A percentile compares a stretch with the other conserved stretches of the same genome.
Conservation (phyloP, 345 rosid genomes). For the Kernera saxatilis region DNA sequence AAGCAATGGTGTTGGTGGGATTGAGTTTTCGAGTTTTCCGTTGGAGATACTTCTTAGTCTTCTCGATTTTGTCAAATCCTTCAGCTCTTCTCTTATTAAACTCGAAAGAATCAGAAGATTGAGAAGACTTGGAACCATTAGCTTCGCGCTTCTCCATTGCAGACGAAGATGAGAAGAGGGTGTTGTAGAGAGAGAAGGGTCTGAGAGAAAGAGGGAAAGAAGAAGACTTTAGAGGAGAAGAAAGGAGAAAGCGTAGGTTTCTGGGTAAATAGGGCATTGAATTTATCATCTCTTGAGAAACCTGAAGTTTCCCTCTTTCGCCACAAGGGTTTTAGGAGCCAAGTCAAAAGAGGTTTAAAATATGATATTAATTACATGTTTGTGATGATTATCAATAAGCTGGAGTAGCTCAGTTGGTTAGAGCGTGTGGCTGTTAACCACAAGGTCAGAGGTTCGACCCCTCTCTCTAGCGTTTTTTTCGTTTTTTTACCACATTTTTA, state of each 20-base stretch:
- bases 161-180: constrained; percentile 32
- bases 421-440: constrained; percentile 97
- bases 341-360: neutral
- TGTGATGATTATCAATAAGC: neutral
- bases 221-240: constrained; percentile 35
- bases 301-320: neutral
- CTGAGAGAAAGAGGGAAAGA: constrained; percentile 27
- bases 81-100: constrained; percentile 79
- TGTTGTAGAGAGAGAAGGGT: constrained; percentile 20
- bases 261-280: constrained; percentile 39
- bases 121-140: constrained; percentile 13
- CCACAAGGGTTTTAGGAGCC: constrained; percentile 22
- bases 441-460: constrained; percentile 94
- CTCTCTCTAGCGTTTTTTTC: constrained; percentile 46
- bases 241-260: constrained; percentile 42
- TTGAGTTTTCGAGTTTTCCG: constrained; percentile 63
- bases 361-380: too few relatives aligned
- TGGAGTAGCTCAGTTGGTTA: constrained; percentile 93
- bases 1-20: constrained; percentile 82
- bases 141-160: constrained; percentile 43
- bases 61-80: constrained; percentile 50
- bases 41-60: constrained; percentile 56
- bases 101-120: too few relatives aligned
- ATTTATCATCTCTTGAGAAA: constrained; percentile 1
- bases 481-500: neutral